Evolutionary conservation across 208 protist species (phyloP).

Genomic region (Acanthamoeba culbertsoni): DNA sequence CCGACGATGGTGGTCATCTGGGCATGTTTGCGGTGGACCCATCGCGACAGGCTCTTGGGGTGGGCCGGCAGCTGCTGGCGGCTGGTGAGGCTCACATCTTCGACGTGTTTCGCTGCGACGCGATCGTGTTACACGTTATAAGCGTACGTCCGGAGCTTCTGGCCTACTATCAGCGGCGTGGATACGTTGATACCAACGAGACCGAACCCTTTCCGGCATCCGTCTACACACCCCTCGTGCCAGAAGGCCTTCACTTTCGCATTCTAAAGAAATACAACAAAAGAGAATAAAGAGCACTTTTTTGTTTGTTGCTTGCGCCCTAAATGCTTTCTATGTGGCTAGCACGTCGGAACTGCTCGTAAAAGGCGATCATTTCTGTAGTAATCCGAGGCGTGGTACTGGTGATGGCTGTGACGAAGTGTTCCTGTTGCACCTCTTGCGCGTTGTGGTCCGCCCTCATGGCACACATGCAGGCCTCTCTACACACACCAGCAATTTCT

Average conservation of each 20-base stretch:
- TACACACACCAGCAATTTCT: slow-evolving; percentile 32
- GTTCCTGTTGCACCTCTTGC: background rate
- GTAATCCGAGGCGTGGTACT: background rate
- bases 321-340: background rate
- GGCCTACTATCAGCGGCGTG: slow-evolving; percentile 14
- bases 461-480: slow-evolving; percentile 44
- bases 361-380: slow-evolving; percentile 42
- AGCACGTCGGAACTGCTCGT: background rate
- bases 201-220: slow-evolving; percentile 4
- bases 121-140: background rate
- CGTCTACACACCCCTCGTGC: background rate
- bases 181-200: slow-evolving; percentile 18
- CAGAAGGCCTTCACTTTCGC: slow-evolving; percentile 10
- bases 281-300: background rate
- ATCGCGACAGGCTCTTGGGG: background rate
- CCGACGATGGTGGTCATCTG: background rate
- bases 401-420: slow-evolving; percentile 16
- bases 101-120: background rate
- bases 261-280: slow-evolving; percentile 4
- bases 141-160: slow-evolving; percentile 7
- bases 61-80: background rate
- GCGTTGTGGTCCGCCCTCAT: slow-evolving; percentile 17
- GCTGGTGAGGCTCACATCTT: background rate
- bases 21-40: slow-evolving; percentile 29
- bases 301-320: background rate